phyloP scores from a whole-genome alignment of 345 rosid species.

The Cardamine chenopodiifolia region DNA sequence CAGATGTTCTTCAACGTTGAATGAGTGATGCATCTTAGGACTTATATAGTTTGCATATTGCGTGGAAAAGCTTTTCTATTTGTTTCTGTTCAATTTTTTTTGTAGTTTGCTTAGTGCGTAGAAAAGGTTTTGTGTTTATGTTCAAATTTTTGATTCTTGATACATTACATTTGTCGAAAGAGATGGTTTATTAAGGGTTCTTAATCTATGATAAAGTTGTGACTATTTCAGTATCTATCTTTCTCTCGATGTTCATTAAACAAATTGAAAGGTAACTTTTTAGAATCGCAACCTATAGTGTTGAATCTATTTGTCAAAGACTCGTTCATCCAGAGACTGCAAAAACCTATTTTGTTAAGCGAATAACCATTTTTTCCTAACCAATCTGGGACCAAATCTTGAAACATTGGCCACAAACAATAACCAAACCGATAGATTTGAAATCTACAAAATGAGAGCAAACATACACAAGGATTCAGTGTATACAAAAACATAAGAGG shows the following conservation, averaged over 20 bases:
- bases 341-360: background rate
- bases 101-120: background rate
- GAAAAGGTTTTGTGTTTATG: background rate
- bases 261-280: background rate
- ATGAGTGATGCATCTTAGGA: background rate
- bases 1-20: background rate
- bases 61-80: background rate
- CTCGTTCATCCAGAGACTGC: background rate
- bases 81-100: background rate
- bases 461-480: conserved; percentile 14
- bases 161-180: background rate
- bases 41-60: background rate
- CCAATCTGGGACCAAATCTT: background rate
- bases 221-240: conserved; percentile 4
- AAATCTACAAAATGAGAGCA: background rate
- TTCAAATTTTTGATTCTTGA: conserved; percentile 16
- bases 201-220: background rate
- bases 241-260: background rate
- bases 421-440: conserved; percentile 2
- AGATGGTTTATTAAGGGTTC: background rate
- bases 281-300: background rate
- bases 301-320: background rate
- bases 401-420: background rate
- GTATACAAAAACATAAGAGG: conserved; percentile 19
- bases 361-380: background rate